Percentiles rank a stretch among this genome's conserved stretches.
Conservation (phyloP, 208 protist species). For the Leishmania aethiopica region DNA sequence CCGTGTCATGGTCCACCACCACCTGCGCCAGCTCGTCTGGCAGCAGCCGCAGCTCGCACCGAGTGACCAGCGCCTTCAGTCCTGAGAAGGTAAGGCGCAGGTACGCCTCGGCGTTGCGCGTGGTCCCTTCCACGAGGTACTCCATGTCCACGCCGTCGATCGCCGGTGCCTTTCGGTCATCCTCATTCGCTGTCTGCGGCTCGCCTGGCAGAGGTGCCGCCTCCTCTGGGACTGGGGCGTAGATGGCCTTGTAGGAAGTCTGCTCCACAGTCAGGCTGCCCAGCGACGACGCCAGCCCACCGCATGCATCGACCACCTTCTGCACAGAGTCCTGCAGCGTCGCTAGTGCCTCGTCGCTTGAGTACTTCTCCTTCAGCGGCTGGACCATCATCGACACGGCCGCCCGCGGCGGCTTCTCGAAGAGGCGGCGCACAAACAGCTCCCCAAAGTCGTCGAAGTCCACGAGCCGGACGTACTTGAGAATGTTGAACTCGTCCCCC, state of each 20-base stretch:
- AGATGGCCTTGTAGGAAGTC: constrained; percentile 29
- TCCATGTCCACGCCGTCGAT: constrained; percentile 62
- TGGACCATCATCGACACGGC: constrained; percentile 73
- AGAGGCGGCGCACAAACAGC: constrained; percentile 67
- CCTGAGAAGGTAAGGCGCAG: constrained; percentile 66
- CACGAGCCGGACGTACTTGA: constrained; percentile 58
- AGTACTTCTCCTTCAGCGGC: constrained; percentile 57
- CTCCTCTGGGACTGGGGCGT: background rate
- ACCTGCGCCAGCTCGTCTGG: constrained; percentile 66
- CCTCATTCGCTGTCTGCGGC: constrained; percentile 8
- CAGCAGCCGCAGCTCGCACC: constrained; percentile 61
- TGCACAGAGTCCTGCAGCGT: constrained; percentile 56
- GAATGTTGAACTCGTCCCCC: constrained; percentile 56
- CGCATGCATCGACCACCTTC: constrained; percentile 40
- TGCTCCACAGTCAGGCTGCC: constrained; percentile 26
- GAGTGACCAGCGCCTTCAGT: constrained; percentile 54
- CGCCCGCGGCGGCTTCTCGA: constrained; percentile 41
- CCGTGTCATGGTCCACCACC: constrained; percentile 63
- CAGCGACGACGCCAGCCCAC: constrained; percentile 37
- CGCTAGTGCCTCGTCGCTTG: constrained; percentile 12
- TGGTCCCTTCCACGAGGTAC: constrained; percentile 55
- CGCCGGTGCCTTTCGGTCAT: constrained; percentile 1
- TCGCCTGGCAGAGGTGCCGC: constrained; percentile 6
- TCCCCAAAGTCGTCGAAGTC: constrained; percentile 82
- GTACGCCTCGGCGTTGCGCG: constrained; percentile 58